Base-by-base conservation (phyloP, 73 alveolate species). In the Loxodes magnus region DNA sequence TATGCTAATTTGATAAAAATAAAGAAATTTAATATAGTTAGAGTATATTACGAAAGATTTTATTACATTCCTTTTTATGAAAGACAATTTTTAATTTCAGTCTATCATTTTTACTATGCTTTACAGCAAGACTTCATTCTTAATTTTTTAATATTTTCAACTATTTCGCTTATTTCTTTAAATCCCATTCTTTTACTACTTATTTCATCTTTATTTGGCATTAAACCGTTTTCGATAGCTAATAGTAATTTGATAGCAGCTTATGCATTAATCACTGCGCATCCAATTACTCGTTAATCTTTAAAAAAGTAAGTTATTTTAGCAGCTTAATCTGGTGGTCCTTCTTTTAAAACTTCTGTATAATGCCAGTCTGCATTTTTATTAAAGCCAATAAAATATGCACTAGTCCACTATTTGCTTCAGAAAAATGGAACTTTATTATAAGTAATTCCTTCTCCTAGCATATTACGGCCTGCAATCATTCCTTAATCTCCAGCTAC, bases 391-490 rank as follows among this genome's bases (percentile, higher is more conserved):
- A 41, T 41, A 2, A 46, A 46, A n/a, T 25, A 17, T 10, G 27
- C 59, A 24, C 27, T 46, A 12, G 27, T 25, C 2, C 22, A 46
- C 59, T 46, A 41, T n/a, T 46, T 71, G 17, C 92, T 86, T 94
- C 97, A 86, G 76, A 71, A 86, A 84, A 86, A 86, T 50, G 97
- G 97, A 22, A 86, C 66, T 22, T 34, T 49, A 15, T 67, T 68
- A 35, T 43, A 86, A 7, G 90, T 88, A 4, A 67, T 57, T n/a
- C 61, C 60, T 61, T 67, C 72, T 5, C 87, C 94, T 22, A 86
- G 65, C 86, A 86, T 86, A 56, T 86, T 86, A 71, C 58, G 67
- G 7, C 94, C 97, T 14, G 94, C 94, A 16, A 69, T 56, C 20
- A 14, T 39, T 34, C 83, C 83, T 81, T 86, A 71, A 20, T 83